Percentiles rank a stretch among this genome's conserved stretches.
These are phyloP conservation scores for Gymnopilus junonius DNA, from an alignment of 768 basidiomycete species.

Conservation along the genomic window DNA sequence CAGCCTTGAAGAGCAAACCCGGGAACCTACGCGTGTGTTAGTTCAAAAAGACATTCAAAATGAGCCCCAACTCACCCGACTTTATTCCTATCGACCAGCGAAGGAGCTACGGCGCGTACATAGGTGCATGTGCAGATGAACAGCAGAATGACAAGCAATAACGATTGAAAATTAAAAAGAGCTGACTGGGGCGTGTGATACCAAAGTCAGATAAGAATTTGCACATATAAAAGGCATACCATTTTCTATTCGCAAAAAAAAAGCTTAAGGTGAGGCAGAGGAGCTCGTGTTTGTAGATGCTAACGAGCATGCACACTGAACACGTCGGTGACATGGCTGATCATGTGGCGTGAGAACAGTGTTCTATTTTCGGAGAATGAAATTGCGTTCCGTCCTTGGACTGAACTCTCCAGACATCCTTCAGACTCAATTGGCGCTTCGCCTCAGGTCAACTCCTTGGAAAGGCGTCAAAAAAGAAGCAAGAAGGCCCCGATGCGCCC, in stretches of 20 bases:
- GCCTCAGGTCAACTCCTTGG: not conserved
- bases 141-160: conserved; percentile 91
- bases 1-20: conserved; percentile 94
- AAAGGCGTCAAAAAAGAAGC: not conserved
- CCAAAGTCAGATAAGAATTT: not conserved
- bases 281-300: not conserved
- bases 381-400: not conserved
- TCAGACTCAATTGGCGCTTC: not conserved
- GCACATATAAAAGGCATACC: not conserved
- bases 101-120: conserved; percentile 86
- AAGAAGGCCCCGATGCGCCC: not conserved
- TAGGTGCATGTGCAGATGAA: conserved; percentile 98
- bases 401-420: not conserved
- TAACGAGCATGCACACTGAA: not conserved
- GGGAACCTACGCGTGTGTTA: conserved; percentile 62
- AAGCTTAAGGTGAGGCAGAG: not conserved
- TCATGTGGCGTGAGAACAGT: conserved; percentile 1
- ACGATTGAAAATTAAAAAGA: conserved; percentile 96
- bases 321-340: not conserved
- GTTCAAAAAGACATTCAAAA: not conserved
- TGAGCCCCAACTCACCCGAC: conserved; percentile 70
- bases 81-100: conserved; percentile 91
- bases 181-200: conserved; percentile 60
- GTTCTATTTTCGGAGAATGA: not conserved
- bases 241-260: not conserved